Evolutionary conservation across 1,284 basidiomycete genomes (phyloP), one percentile per base, ranked within the genome.

Genomic region (Singerocomus rubriflavus): DNA sequence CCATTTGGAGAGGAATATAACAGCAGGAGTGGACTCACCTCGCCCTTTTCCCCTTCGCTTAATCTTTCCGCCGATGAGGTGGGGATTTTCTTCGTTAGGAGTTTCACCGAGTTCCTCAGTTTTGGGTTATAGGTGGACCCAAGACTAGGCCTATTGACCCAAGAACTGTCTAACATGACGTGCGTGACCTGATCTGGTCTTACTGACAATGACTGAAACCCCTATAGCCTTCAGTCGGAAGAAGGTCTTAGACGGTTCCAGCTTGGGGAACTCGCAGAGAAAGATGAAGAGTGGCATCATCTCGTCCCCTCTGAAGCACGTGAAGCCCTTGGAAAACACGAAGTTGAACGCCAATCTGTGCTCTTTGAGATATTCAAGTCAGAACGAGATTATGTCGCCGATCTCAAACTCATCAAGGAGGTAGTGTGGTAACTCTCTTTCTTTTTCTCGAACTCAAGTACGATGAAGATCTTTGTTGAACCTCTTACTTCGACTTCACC

Each of bases 321-420:
- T n/a, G 80, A 85, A 34, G 82, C 81, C 0, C 70, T 93, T 2
- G 83, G 81, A 17, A 80, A 82, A 61, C 67, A 78, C 46, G 91
- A 92, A 64, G 84, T 91, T 12, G 80, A 85, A 53, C 76, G 91
- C 40, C 91, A 93, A 65, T 90, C 85, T 12, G 79, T 88, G 7
- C 75, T 92, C 31, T 93, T 92, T 63, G 91, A 93, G 62, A 67
- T 91, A 40, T 83, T 92, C 69, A 88, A 88, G 68, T 81, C 85
- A 1, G 91, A 93, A 69, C 76, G 80, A 57, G 85, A 89, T 56
- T 93, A 92, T 66, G 88, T 92, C 10, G 59, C 73, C 31, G 91
- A 92, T 69, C 67, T 93, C 54, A 75, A 82, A 59, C 73, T 84
- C 6, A 74, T 92, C 26, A 71, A 78, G 60, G 78, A 88, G 62